Evolutionary conservation across 225 moss, liverwort and hornwort species (phyloP).

Genomic region (Climacium dendroides): DNA sequence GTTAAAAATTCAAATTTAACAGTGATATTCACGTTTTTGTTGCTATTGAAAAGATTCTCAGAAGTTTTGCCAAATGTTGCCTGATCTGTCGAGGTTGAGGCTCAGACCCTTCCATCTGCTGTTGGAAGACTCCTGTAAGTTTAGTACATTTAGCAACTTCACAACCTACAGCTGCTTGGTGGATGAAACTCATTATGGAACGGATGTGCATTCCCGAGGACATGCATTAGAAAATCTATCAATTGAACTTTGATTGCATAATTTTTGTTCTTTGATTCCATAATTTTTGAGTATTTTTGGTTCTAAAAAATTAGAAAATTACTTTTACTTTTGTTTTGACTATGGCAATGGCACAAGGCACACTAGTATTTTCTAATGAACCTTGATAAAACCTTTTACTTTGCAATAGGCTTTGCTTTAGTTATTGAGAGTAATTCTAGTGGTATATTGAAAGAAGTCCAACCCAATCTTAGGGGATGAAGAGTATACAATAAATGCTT

Average conservation of each 20-base stretch:
- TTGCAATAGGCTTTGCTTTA: neutral
- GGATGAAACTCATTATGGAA: neutral
- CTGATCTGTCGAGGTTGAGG: neutral
- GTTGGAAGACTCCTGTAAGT: neutral
- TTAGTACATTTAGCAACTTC: neutral
- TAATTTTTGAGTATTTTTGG: too few species aligned
- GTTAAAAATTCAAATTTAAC: neutral
- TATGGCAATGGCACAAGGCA: too few species aligned
- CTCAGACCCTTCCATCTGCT: neutral
- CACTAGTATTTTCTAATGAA: too few species aligned
- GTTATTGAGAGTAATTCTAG: neutral
- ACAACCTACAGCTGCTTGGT: too few species aligned
- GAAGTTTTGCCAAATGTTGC: neutral
- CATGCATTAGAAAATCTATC: neutral
- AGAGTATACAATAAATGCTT: neutral
- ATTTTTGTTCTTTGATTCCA: too few species aligned
- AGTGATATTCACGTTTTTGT: too few species aligned
- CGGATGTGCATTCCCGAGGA: neutral
- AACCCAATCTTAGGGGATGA: accelerated
- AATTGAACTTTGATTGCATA: neutral
- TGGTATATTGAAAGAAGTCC: accelerated
- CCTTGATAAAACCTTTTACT: neutral
- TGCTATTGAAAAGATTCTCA: neutral
- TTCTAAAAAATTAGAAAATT: too few species aligned
- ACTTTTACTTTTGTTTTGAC: too few species aligned